Base-by-base conservation (phyloP, 1,139 yeast genomes). In the Candida tropicalis region DNA sequence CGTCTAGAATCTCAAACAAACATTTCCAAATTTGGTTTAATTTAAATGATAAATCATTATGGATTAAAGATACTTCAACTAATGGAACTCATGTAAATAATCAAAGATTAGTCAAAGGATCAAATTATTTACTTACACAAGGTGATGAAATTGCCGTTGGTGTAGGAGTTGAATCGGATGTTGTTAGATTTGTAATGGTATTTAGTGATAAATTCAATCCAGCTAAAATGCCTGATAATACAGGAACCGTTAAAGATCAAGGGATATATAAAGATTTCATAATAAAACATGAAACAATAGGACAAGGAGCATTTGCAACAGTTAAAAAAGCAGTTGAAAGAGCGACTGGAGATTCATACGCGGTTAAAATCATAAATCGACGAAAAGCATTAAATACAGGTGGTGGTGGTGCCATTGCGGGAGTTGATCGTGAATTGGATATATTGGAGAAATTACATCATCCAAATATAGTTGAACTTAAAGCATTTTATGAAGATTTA, bases 231-330 rank as follows among this genome's bases (percentile, higher is more conserved):
- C 47, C 63, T 1, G 53, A 52, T 15, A 46, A 58, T 2, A 53
- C 54, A 26, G 48, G 52, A 35, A 57, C 63, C 1, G 39, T 33
- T 12, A 40, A 39, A 17, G 75, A 70, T 44, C 69, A 69, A 40
- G 79, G 90, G 0, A 84, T 93, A 13, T 77, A 79, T 57, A 81
- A 79, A 46, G 87, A 85, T 54, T 93, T 83, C 60, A 86, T 87
- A 12, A 79, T 93, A 24, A 82, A 87, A 48, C 84, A 82, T 58
- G 96, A 87, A 55, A 82, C 87, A 5, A 85, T 93, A 2, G 99
- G 99, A 1, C 95, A 88, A 55, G 99, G 99, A 7, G 98, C 98
- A 5, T 93, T 93, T 75, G 98, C 98, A 3, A 86, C 91, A 1
- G 99, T 93, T 16, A 85, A 89, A 53, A 88, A 88, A 59, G 97